These are phyloP conservation scores for Kazachstania bromeliacearum DNA, from an alignment of 805 yeast species.

Conservation along the genomic window DNA sequence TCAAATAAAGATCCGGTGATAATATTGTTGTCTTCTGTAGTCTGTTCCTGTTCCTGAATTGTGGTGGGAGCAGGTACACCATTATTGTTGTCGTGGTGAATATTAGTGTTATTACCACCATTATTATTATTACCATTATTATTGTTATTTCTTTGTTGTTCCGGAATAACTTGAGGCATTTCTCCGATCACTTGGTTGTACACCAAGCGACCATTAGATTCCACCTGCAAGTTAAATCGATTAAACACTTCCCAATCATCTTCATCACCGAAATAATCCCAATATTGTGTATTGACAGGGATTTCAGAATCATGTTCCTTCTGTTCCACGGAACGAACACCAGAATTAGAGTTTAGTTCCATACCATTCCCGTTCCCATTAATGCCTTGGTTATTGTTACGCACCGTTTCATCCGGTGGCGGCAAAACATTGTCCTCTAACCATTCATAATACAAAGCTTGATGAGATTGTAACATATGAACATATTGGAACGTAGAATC, in stretches of 20 bases:
- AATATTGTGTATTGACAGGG: constrained; percentile 14
- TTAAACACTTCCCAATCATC: constrained; percentile 26
- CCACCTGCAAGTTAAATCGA: constrained; percentile 11
- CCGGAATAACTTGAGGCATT: too few species aligned
- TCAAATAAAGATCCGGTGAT: constrained; percentile 14
- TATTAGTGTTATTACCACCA: neutral
- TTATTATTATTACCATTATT: neutral
- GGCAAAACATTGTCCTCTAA: constrained; percentile 21
- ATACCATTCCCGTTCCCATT: neutral
- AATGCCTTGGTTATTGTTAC: neutral
- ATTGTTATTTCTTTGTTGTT: too few species aligned
- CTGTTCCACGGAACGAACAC: neutral
- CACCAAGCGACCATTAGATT: constrained; percentile 17
- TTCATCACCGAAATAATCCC: constrained; percentile 28
- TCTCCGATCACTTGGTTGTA: constrained; percentile 1
- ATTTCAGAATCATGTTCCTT: neutral
- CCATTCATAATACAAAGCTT: constrained; percentile 25
- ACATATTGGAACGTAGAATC: constrained; percentile 25
- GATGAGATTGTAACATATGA: constrained; percentile 17
- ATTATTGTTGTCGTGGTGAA: neutral
- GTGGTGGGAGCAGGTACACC: neutral
- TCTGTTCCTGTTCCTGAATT: neutral
- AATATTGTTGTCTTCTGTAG: neutral
- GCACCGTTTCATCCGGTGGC: constrained; percentile 15
- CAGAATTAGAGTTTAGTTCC: neutral